Base-by-base conservation (phyloP, 176 grass and related monocot genomes). In the Neostapfia colusana region DNA sequence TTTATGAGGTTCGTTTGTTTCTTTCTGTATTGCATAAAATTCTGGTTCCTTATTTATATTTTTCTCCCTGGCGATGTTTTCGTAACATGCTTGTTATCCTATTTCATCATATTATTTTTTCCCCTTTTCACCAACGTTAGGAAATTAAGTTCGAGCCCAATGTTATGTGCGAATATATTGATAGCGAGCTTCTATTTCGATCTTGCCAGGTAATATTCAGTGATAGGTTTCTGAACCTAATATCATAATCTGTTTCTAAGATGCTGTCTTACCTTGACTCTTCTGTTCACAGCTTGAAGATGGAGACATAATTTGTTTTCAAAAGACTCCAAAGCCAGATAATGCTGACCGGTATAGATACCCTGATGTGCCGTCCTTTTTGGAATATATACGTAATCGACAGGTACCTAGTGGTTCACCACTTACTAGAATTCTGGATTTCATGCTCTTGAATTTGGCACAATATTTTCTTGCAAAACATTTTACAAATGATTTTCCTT, bases 71-170 rank as follows among this genome's bases (percentile, higher is more conserved):
- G 13, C 34, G 14, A 72, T 75, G 39, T 41, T 60, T 31, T 31
- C 3, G 31, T 50, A 44, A 40, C 74, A 28, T 39, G 48, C 8
- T 36, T 46, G 72, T 46, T 65, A 61, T 82, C 24, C 3, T 43
- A 40, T 12, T 74, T 69, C 28, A 25, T 38, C 76, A 72, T 92
- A 23, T 83, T 69, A 84, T 46, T 73, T 73, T 56, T 37, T 54
- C 44, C 82, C 57, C 51, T 79, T 51, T 84, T 79, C 60, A 57
- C 43, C 59, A 82, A 63, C 70, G 6, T 83, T 70, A 99, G 96
- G 96, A 95, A 92, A 99, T 99, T 72, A 99, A 99, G 70, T 99
- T 99, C 8, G 95, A 99, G 49, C 91, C 96, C 74, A 92, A 67
- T 87, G 91, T 99, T 27, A 99, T 99, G 96, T 99, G 96, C 83